Percentiles rank a stretch among this genome's conserved stretches.
Evolutionary conservation across 148 eudicot genomes (phyloP).

Genomic region (Arbutus unedo): DNA sequence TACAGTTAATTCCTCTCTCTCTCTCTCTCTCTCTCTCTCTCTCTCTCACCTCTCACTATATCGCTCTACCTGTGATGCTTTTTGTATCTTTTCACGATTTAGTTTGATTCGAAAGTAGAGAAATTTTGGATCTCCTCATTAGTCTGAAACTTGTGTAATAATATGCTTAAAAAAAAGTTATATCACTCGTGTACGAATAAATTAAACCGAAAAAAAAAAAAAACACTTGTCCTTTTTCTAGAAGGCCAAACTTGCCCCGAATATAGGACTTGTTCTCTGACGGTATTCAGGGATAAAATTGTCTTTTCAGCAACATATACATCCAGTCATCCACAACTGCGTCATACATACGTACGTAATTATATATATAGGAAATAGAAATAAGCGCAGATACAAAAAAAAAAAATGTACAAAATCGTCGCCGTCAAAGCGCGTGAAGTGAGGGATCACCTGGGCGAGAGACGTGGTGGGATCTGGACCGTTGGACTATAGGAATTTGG

Average conservation of each 20-base stretch:
- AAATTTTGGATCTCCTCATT: constrained; percentile 17
- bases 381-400: not conserved
- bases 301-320: constrained; percentile 14
- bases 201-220: not conserved
- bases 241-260: constrained; percentile 8
- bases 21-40: constrained; percentile 8
- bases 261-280: no score
- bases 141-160: constrained; percentile 1
- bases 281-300: not conserved
- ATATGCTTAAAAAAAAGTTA: not conserved
- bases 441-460: constrained; percentile 4
- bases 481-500: constrained; percentile 1
- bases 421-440: constrained; percentile 21
- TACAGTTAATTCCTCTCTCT: not conserved
- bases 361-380: not conserved
- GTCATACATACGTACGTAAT: not conserved
- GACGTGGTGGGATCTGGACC: constrained; percentile 22
- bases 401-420: constrained; percentile 20
- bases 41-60: not conserved
- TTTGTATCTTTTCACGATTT: not conserved
- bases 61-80: not conserved
- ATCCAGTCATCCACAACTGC: not conserved
- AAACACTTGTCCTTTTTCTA: not conserved
- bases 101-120: constrained; percentile 7
- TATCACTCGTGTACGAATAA: constrained; percentile 23